A percentile compares a stretch with the other conserved stretches of the same genome.
These are phyloP conservation scores for Phaeophleospora eucalypticola DNA, from an alignment of 2,329 filamentous ascomycete species.

Conservation along the genomic window DNA sequence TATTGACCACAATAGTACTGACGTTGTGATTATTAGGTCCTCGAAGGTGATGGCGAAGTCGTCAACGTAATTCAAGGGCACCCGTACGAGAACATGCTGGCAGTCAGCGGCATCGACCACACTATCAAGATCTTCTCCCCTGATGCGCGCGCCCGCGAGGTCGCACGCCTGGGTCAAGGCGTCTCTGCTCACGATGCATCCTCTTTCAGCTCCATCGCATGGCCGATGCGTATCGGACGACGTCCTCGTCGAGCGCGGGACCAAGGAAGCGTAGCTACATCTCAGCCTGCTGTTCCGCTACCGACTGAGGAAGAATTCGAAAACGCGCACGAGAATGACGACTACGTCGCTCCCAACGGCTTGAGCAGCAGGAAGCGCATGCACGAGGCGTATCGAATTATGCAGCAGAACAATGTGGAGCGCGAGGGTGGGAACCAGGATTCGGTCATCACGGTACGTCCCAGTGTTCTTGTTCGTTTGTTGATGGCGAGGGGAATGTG, in stretches of 20 bases:
- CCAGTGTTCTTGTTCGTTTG: background rate
- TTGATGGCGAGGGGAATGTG: background rate
- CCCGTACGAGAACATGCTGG: slow-evolving; percentile 63
- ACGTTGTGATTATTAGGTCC: slow-evolving; percentile 44
- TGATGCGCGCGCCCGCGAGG: slow-evolving; percentile 54
- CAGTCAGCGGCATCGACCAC: slow-evolving; percentile 63
- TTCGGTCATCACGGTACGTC: slow-evolving; percentile 49
- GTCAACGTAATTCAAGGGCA: slow-evolving; percentile 67
- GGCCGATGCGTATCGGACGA: slow-evolving; percentile 22
- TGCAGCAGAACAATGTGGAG: slow-evolving; percentile 58
- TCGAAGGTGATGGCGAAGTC: slow-evolving; percentile 64
- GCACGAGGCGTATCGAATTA: slow-evolving; percentile 59
- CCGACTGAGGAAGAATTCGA: slow-evolving; percentile 7
- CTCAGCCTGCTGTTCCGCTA: slow-evolving; percentile 24
- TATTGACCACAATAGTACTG: too few relatives aligned
- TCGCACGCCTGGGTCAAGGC: slow-evolving; percentile 56
- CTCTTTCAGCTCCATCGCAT: slow-evolving; percentile 40
- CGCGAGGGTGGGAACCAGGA: slow-evolving; percentile 56
- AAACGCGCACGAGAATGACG: slow-evolving; percentile 34
- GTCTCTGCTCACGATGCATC: slow-evolving; percentile 48
- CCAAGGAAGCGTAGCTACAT: slow-evolving; percentile 13
- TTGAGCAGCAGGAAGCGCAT: slow-evolving; percentile 56
- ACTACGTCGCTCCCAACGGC: slow-evolving; percentile 41
- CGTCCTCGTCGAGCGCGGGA: slow-evolving; percentile 3
- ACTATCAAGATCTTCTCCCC: slow-evolving; percentile 66